A percentile compares a stretch with the other conserved stretches of the same genome.
Conservation (phyloP, 2,329 filamentous ascomycete species). For the Ambrosiella beaveri region DNA sequence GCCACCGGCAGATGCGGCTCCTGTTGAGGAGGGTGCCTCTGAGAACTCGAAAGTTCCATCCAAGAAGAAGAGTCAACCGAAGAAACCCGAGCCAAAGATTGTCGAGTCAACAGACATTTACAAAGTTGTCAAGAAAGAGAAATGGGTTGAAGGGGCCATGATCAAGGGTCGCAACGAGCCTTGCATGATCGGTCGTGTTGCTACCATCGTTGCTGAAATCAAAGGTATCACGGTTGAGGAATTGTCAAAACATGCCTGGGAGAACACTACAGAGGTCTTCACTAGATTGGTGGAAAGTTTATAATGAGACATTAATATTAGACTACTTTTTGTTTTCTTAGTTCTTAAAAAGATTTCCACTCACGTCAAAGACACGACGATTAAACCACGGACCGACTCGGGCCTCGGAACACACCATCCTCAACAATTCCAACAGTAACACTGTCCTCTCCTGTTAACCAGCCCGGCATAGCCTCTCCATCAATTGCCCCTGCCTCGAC, state of each 20-base stretch:
- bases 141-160: conserved; percentile 73
- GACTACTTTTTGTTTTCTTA: not conserved
- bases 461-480: conserved; percentile 64
- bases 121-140: conserved; percentile 88
- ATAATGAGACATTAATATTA: not conserved
- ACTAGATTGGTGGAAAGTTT: conserved; percentile 34
- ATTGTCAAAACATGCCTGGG: conserved; percentile 73
- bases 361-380: no score
- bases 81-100: conserved; percentile 39
- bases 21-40: not conserved
- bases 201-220: conserved; percentile 72
- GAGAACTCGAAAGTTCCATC: conserved; percentile 4
- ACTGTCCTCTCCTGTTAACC: conserved; percentile 79
- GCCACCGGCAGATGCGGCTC: conserved; percentile 15
- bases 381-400: conserved; percentile 16
- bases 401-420: conserved; percentile 44
- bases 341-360: no score
- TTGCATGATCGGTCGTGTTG: conserved; percentile 69
- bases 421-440: conserved; percentile 56
- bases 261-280: conserved; percentile 67
- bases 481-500: conserved; percentile 63
- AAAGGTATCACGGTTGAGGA: conserved; percentile 66
- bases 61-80: conserved; percentile 21
- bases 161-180: conserved; percentile 93
- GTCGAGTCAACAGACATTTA: conserved; percentile 54